Evolutionary conservation across 2,329 filamentous ascomycete genomes (phyloP).

Genomic region (Diplodia mutila): DNA sequence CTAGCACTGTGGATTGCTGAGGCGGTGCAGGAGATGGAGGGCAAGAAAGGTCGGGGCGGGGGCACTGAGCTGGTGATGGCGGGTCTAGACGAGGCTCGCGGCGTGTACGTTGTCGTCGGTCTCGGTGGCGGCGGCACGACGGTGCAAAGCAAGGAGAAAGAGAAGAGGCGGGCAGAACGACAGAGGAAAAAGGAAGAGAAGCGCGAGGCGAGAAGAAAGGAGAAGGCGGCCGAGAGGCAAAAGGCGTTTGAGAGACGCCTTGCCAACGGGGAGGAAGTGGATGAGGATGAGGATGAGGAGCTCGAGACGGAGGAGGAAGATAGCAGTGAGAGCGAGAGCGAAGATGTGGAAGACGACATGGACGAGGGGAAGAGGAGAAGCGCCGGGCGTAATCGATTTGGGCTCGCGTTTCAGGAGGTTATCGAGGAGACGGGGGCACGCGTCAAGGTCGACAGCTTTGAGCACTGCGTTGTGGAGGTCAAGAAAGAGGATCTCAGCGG

Average conservation of each 20-base stretch:
- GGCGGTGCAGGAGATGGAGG: constrained; percentile 86
- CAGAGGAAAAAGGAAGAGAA: constrained; percentile 58
- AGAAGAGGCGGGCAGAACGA: constrained; percentile 68
- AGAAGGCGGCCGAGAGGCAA: constrained; percentile 64
- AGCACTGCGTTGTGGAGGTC: constrained; percentile 97
- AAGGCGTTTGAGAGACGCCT: constrained; percentile 37
- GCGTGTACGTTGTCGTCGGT: constrained; percentile 90
- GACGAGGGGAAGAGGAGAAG: constrained; percentile 63
- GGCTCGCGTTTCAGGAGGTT: constrained; percentile 93
- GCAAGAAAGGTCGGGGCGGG: constrained; percentile 51
- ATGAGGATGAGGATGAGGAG: constrained; percentile 57
- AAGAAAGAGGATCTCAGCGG: constrained; percentile 89
- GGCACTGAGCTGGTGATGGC: constrained; percentile 86
- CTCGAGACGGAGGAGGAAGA: constrained; percentile 57
- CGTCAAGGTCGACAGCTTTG: constrained; percentile 93
- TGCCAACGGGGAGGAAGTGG: constrained; percentile 64
- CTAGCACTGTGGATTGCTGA: constrained; percentile 93
- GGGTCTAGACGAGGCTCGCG: constrained; percentile 81
- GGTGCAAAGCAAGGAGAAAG: constrained; percentile 59
- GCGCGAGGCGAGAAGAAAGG: constrained; percentile 60
- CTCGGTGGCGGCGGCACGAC: constrained; percentile 80
- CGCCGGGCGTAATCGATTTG: constrained; percentile 85
- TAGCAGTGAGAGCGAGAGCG: constrained; percentile 66
- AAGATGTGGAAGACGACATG: constrained; percentile 62
- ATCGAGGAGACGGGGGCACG: constrained; percentile 87